These are phyloP conservation scores for Amanita rimosa DNA, from an alignment of 768 basidiomycete genomes.

Conservation along the genomic window DNA sequence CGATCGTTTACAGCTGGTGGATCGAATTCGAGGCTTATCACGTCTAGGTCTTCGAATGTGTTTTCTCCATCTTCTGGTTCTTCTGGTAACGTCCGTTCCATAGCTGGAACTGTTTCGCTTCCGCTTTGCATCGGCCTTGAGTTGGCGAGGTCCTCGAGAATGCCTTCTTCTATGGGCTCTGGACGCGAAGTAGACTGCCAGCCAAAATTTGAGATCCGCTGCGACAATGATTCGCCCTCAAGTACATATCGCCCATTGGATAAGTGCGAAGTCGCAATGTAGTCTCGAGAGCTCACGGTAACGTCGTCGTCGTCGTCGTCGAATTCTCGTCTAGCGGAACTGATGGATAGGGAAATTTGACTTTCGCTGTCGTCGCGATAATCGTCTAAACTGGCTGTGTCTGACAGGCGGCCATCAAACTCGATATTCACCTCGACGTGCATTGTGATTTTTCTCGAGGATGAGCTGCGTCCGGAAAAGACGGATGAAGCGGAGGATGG, in stretches of 20 bases:
- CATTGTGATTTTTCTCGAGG: conserved; percentile 63
- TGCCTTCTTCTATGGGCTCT: neutral
- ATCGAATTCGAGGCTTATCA: conserved; percentile 30
- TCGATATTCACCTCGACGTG: conserved; percentile 71
- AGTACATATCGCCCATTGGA: neutral
- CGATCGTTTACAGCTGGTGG: conserved; percentile 47
- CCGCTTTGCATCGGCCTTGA: neutral
- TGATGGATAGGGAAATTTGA: conserved; percentile 41
- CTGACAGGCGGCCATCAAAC: conserved; percentile 86
- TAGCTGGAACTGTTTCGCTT: neutral
- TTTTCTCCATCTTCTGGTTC: neutral
- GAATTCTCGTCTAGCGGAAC: conserved; percentile 26
- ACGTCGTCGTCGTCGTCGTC: conserved; percentile 59
- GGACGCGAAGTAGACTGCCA: neutral
- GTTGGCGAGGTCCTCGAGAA: neutral
- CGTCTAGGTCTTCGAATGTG: conserved; percentile 10
- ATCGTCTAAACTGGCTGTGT: conserved; percentile 75
- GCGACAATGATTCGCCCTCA: neutral
- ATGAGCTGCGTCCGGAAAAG: conserved; percentile 58
- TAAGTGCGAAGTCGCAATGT: conserved; percentile 17
- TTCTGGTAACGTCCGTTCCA: neutral
- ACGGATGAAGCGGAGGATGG: conserved; percentile 65
- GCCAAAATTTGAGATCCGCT: neutral
- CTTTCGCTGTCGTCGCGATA: conserved; percentile 50
- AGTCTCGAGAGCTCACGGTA: conserved; percentile 66